These are phyloP conservation scores for Diaporthe sp. DNA, from an alignment of 2,329 filamentous ascomycete species.

Conservation along the genomic window DNA sequence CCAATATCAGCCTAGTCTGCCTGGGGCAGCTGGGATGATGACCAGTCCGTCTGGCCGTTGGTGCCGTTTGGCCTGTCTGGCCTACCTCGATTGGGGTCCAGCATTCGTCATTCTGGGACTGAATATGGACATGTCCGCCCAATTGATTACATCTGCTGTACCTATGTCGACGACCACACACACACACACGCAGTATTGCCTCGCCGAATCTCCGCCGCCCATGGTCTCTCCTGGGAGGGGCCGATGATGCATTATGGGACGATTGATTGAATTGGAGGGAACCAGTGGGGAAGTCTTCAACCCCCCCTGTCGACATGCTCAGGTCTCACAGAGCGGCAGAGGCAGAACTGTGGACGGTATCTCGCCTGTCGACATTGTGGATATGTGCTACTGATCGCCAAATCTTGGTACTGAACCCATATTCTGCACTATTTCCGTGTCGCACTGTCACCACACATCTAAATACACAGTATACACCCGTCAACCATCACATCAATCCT, in stretches of 20 bases:
- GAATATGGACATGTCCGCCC: not conserved
- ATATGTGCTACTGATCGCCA: not conserved
- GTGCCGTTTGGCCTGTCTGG: too few species aligned
- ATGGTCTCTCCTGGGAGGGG: not conserved
- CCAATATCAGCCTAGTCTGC: not conserved
- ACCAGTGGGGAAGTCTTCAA: slow-evolving; percentile 21
- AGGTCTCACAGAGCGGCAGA: not conserved
- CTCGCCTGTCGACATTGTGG: slow-evolving; percentile 15
- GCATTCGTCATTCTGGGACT: not conserved
- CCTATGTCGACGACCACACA: not conserved
- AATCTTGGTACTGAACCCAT: slow-evolving; percentile 15
- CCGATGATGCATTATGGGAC: slow-evolving; percentile 12
- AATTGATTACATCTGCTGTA: not conserved
- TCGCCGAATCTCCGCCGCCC: slow-evolving; percentile 24
- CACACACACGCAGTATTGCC: not conserved
- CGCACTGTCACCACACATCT: not conserved
- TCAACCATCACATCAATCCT: too few species aligned
- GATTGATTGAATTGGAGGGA: slow-evolving; percentile 21
- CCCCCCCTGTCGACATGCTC: not conserved
- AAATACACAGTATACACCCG: not conserved
- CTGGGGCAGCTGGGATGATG: not conserved
- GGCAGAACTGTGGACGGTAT: not conserved
- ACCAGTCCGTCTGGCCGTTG: not conserved
- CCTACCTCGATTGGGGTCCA: not conserved
- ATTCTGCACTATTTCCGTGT: not conserved